Evolutionary conservation across 345 rosid species (phyloP), one percentile per base, ranked within the genome.

Genomic region (Acer saccharum): DNA sequence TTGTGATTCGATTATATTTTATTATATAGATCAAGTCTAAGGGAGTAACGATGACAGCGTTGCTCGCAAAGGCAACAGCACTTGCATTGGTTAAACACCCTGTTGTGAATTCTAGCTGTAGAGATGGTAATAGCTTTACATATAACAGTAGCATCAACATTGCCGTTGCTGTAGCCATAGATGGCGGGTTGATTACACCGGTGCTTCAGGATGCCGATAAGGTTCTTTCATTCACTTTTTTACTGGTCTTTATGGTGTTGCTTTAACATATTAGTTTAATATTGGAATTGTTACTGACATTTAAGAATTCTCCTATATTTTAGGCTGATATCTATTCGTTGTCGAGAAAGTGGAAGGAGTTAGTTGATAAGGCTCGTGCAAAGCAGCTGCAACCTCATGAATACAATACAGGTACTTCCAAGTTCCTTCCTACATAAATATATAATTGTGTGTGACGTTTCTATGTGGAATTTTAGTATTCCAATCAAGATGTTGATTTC

Each of bases 311-410:
- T 68, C n/a, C 0, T 44, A 11, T 81, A 62, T 76, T 84, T 82
- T 72, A 95, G 99, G 93, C 87, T 83, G 98, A 96, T 80, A 92
- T 96, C 78, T 96, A 92, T 81, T 80, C 98, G 3, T 84, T 94
- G 88, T 96, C 98, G 65, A 94, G 99, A 73, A 92, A 92, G 82
- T 96, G 99, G 99, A 96, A 92, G 86, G 99, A 96, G 85, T 84
- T 94, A 79, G 98, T 96, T 71, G 97, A 90, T 69, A 96, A 91
- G 85, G 99, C 99, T 74, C 86, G 97, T 61, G 91, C 97, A 72
- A 96, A 96, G 88, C 99, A 94, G 84, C 84, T 96, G 80, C 99
- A 91, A 79, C 98, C 97, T 82, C 94, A 90, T 50, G 98, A 96
- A 77, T 96, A 94, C 83, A 92, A 86, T 79, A 85, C 94, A 74